Conservation (phyloP, 495 filamentous ascomycete genomes). For the Sordaria brevicollis region DNA sequence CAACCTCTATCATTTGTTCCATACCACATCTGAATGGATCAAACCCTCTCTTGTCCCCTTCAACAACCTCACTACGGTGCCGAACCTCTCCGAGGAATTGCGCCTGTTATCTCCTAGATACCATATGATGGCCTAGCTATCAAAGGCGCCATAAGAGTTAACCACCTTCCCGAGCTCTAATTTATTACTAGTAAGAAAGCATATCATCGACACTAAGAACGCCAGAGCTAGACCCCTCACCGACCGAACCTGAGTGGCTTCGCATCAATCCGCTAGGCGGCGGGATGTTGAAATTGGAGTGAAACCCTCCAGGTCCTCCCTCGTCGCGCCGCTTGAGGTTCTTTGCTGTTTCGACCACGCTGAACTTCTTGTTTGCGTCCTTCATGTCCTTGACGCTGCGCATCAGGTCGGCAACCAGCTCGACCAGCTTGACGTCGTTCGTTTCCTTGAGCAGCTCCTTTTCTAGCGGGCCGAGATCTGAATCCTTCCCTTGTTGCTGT, state of each 20-base stretch:
- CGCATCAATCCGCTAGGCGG: background rate
- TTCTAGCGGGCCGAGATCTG: slow-evolving; percentile 41
- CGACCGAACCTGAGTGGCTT: background rate
- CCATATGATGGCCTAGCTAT: too few relatives aligned
- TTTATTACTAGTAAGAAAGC: background rate
- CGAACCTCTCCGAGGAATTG: background rate
- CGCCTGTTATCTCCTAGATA: background rate
- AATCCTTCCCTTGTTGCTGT: background rate
- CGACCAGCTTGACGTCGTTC: slow-evolving; percentile 68
- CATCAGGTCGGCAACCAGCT: slow-evolving; percentile 58
- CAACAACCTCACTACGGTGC: background rate
- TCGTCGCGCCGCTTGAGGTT: background rate
- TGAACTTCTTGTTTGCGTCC: slow-evolving; percentile 63
- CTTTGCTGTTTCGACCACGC: slow-evolving; percentile 43
- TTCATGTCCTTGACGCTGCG: slow-evolving; percentile 54
- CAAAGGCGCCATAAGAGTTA: too few relatives aligned
- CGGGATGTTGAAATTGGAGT: background rate
- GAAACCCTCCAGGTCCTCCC: background rate
- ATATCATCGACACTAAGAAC: background rate
- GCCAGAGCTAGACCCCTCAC: background rate
- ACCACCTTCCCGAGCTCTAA: too few relatives aligned
- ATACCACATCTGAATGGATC: background rate
- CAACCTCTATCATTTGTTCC: background rate
- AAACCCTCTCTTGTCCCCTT: background rate
- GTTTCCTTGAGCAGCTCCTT: slow-evolving; percentile 54